A percentile compares a stretch with the other conserved stretches of the same genome.
Conservation (phyloP, 257 asterid species). For the Solanum appendiculatum region DNA sequence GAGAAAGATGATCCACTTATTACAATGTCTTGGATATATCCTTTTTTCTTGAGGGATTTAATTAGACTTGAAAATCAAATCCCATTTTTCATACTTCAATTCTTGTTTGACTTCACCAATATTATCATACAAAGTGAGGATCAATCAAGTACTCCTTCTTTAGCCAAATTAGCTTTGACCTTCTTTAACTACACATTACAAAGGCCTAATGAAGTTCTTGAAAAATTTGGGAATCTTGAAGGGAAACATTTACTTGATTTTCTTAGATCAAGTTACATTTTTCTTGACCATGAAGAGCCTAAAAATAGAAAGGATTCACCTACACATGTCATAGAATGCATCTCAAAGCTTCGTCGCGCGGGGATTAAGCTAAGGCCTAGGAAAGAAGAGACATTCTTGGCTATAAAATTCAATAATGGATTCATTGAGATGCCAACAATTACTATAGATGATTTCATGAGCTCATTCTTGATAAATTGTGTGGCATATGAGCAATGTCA, state of each 20-base stretch:
- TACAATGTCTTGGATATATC: conserved; percentile 57
- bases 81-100: conserved; percentile 58
- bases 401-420: conserved; percentile 43
- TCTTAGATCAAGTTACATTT: conserved; percentile 65
- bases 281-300: conserved; percentile 23
- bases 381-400: conserved; percentile 44
- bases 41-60: conserved; percentile 60
- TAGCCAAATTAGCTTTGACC: conserved; percentile 23
- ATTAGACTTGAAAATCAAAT: conserved; percentile 78
- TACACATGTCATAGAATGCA: conserved; percentile 46
- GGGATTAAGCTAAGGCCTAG: conserved; percentile 45
- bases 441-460: conserved; percentile 65
- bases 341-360: conserved; percentile 62
- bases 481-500: conserved; percentile 92
- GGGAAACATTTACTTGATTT: conserved; percentile 74
- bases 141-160: conserved; percentile 21
- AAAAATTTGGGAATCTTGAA: conserved; percentile 7
- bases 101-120: conserved; percentile 45
- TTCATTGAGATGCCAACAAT: conserved; percentile 66
- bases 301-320: not conserved
- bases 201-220: conserved; percentile 31
- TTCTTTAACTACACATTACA: conserved; percentile 52
- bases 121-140: conserved; percentile 15
- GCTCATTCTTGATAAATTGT: conserved; percentile 59
- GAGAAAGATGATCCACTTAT: conserved; percentile 68